phyloP scores from a whole-genome alignment of 1,284 basidiomycete genomes.

The Moesziomyces aphidis region DNA sequence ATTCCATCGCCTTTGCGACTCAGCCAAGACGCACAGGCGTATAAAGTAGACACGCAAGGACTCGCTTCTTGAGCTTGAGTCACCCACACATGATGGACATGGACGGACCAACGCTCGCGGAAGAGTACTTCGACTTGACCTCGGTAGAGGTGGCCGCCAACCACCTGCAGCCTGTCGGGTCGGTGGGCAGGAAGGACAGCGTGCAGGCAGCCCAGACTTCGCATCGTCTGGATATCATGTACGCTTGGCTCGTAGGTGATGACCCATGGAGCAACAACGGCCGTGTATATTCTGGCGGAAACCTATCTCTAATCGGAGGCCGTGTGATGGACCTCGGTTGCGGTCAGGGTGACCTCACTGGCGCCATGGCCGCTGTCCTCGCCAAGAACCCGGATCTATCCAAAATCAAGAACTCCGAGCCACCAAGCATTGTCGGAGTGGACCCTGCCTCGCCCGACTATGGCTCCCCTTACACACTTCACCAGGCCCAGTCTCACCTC shows the following conservation, averaged over 20 bases:
- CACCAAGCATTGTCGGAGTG: slow-evolving; percentile 9
- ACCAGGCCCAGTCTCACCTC: slow-evolving; percentile 24
- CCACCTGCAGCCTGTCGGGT: slow-evolving; percentile 13
- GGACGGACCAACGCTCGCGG: slow-evolving; percentile 13
- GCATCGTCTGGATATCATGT: slow-evolving; percentile 27
- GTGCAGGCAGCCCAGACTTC: slow-evolving; percentile 23
- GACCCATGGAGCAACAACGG: slow-evolving; percentile 4
- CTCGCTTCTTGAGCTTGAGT: too few species aligned
- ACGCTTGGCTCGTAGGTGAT: slow-evolving; percentile 20
- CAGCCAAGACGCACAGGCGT: too few species aligned
- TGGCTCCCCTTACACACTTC: slow-evolving; percentile 23
- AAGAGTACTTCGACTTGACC: slow-evolving; percentile 12
- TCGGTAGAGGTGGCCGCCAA: slow-evolving; percentile 16
- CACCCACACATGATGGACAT: background rate
- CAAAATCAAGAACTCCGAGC: background rate
- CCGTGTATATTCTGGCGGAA: background rate
- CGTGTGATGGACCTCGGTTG: slow-evolving; percentile 28
- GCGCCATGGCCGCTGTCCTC: slow-evolving; percentile 10
- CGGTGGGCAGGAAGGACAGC: slow-evolving; percentile 5
- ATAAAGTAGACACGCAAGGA: too few species aligned
- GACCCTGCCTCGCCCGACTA: slow-evolving; percentile 19
- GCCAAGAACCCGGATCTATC: background rate
- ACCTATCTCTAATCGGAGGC: slow-evolving; percentile 10
- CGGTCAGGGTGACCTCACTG: slow-evolving; percentile 29
- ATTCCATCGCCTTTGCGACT: too few species aligned